A percentile compares a stretch with the other conserved stretches of the same genome.
phyloP scores from a whole-genome alignment of 164 flowering plant genomes.

The Vitis amurensis region DNA sequence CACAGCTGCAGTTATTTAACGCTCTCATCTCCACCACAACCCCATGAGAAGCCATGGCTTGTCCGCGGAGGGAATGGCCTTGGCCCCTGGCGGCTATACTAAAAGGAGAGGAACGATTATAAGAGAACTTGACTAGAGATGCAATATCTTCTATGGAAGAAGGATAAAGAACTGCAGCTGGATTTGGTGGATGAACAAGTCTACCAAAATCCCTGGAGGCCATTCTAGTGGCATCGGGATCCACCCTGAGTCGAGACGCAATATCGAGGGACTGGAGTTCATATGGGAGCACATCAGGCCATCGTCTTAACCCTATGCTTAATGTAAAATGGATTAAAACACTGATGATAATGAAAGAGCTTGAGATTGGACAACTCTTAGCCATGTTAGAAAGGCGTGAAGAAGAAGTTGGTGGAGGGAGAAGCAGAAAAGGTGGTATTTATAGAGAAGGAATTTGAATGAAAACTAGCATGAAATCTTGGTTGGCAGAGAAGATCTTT shows the following conservation, averaged over 20 bases:
- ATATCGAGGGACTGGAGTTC: conserved; percentile 32
- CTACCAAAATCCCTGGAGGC: conserved; percentile 74
- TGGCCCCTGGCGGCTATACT: conserved; percentile 61
- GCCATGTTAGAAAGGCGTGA: conserved; percentile 27
- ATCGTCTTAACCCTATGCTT: conserved; percentile 15
- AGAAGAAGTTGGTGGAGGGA: neutral
- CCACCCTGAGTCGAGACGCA: conserved; percentile 29
- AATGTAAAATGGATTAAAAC: conserved; percentile 26
- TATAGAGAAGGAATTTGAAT: conserved; percentile 16
- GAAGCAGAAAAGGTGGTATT: neutral
- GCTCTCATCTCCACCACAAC: conserved; percentile 78
- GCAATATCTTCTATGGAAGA: conserved; percentile 48
- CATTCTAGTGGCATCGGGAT: conserved; percentile 21
- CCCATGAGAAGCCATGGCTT: conserved; percentile 70
- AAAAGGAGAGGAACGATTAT: conserved; percentile 38
- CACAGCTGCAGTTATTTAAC: conserved; percentile 18
- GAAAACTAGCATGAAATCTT: conserved; percentile 29
- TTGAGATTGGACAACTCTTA: conserved; percentile 8
- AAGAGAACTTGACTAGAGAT: conserved; percentile 37
- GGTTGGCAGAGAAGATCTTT: conserved; percentile 19
- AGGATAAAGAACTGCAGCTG: conserved; percentile 69
- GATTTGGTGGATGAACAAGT: conserved; percentile 22
- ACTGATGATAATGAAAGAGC: conserved; percentile 16
- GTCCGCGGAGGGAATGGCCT: conserved; percentile 80
- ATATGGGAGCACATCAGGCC: conserved; percentile 16